phyloP scores from a whole-genome alignment of 495 filamentous ascomycete genomes.

The Penicillium canariense region DNA sequence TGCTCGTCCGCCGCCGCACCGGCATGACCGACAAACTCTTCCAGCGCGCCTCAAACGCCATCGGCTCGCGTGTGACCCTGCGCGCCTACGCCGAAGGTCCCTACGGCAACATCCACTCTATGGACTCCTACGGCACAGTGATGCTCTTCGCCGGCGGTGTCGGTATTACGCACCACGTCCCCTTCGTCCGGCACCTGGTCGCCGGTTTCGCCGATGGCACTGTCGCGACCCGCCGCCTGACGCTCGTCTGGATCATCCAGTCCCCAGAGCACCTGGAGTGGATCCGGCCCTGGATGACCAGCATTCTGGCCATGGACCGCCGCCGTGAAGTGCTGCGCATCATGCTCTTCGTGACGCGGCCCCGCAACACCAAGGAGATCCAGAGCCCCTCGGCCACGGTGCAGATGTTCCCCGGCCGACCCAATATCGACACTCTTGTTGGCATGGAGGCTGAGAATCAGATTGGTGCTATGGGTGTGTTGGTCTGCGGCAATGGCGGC shows the following conservation, averaged over 20 bases:
- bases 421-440: slow-evolving; percentile 74
- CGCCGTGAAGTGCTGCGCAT: slow-evolving; percentile 77
- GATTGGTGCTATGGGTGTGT: slow-evolving; percentile 85
- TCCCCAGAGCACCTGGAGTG: slow-evolving; percentile 86
- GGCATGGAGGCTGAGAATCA: slow-evolving; percentile 73
- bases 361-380: slow-evolving; percentile 69
- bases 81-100: slow-evolving; percentile 76
- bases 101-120: slow-evolving; percentile 76
- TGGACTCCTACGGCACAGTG: slow-evolving; percentile 86
- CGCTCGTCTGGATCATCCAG: slow-evolving; percentile 88
- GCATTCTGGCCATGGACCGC: slow-evolving; percentile 72
- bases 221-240: slow-evolving; percentile 74
- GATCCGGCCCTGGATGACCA: slow-evolving; percentile 92
- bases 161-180: slow-evolving; percentile 92
- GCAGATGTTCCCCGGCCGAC: slow-evolving; percentile 80
- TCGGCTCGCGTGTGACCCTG: slow-evolving; percentile 48
- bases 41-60: slow-evolving; percentile 50
- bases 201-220: slow-evolving; percentile 68
- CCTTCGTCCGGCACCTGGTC: slow-evolving; percentile 80
- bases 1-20: slow-evolving; percentile 79
- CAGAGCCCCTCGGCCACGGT: slow-evolving; percentile 68
- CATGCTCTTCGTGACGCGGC: slow-evolving; percentile 84
- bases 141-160: slow-evolving; percentile 90
- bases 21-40: slow-evolving; percentile 86
- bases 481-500: slow-evolving; percentile 81